Conservation (phyloP, 805 yeast species). For the Wickerhamiella dianesei region DNA sequence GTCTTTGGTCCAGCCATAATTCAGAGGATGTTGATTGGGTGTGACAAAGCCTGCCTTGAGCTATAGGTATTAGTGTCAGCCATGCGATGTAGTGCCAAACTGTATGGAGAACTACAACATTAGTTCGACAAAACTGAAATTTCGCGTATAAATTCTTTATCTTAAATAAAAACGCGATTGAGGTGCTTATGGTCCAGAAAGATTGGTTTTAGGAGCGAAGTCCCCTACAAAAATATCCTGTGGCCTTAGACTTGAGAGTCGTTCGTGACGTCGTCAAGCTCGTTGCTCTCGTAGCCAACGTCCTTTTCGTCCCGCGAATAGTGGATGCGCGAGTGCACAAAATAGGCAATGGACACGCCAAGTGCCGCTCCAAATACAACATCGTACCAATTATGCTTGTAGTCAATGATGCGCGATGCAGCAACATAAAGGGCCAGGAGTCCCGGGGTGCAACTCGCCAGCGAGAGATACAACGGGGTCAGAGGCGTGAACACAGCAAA, state of each 20-base stretch:
- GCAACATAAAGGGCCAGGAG: slow-evolving; percentile 68
- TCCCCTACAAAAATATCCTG: too few relatives aligned
- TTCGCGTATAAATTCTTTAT: too few relatives aligned
- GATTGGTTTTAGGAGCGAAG: too few relatives aligned
- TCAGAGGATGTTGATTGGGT: background rate
- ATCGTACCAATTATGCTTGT: slow-evolving; percentile 86
- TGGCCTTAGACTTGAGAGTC: background rate
- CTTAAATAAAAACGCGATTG: too few relatives aligned
- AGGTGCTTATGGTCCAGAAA: too few relatives aligned
- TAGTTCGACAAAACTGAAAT: too few relatives aligned
- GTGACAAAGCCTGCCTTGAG: background rate
- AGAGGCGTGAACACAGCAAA: slow-evolving; percentile 29
- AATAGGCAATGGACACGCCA: slow-evolving; percentile 49
- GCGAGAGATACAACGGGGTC: slow-evolving; percentile 11
- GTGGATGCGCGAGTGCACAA: slow-evolving; percentile 36
- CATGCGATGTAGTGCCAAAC: background rate
- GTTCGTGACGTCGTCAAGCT: background rate
- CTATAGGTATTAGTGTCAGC: background rate
- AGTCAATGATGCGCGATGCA: slow-evolving; percentile 75
- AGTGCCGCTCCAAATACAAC: slow-evolving; percentile 57
- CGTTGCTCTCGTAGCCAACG: slow-evolving; percentile 1
- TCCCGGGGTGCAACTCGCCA: slow-evolving; percentile 20
- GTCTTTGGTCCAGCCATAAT: slow-evolving; percentile 12
- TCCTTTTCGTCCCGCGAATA: slow-evolving; percentile 2
- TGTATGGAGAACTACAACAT: too few relatives aligned